These are phyloP conservation scores for Spongiforma sp. DNA, from an alignment of 1,284 basidiomycete genomes.

Conservation along the genomic window DNA sequence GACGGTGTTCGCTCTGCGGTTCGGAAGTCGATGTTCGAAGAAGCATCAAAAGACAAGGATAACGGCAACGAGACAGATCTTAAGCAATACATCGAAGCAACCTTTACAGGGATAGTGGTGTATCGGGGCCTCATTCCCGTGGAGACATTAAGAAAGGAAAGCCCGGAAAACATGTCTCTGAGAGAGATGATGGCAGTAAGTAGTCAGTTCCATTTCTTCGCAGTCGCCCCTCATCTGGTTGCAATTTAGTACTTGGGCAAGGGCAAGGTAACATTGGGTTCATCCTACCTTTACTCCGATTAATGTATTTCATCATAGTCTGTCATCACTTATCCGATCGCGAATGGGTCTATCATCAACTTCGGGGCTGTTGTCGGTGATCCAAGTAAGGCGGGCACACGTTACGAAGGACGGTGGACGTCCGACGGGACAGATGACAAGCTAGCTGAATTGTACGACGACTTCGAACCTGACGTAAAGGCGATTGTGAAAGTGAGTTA, in stretches of 20 bases:
- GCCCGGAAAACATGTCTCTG: conserved; percentile 7
- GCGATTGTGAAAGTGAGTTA: conserved; percentile 43
- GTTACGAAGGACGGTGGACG: conserved; percentile 43
- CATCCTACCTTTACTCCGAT: not conserved
- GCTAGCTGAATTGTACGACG: conserved; percentile 34
- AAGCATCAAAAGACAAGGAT: conserved; percentile 5
- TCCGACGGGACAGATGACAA: conserved; percentile 34
- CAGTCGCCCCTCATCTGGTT: not conserved
- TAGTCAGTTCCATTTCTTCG: not conserved
- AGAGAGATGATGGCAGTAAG: conserved; percentile 1
- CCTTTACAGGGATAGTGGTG: conserved; percentile 22
- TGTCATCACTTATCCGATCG: conserved; percentile 49
- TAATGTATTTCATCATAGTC: conserved; percentile 38
- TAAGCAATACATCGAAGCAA: conserved; percentile 22
- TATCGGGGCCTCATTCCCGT: conserved; percentile 25
- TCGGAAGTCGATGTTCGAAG: conserved; percentile 24
- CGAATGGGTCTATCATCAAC: conserved; percentile 47
- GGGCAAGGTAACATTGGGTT: conserved; percentile 1
- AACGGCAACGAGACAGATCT: conserved; percentile 3
- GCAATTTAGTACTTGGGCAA: conserved; percentile 1
- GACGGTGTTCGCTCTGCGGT: conserved; percentile 27
- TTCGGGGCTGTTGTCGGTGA: conserved; percentile 43
- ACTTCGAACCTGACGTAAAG: conserved; percentile 51
- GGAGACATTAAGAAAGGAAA: conserved; percentile 12
- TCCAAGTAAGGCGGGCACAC: conserved; percentile 40